phyloP scores from a whole-genome alignment of 2,329 filamentous ascomycete species.

The Fusarium transvaalense region DNA sequence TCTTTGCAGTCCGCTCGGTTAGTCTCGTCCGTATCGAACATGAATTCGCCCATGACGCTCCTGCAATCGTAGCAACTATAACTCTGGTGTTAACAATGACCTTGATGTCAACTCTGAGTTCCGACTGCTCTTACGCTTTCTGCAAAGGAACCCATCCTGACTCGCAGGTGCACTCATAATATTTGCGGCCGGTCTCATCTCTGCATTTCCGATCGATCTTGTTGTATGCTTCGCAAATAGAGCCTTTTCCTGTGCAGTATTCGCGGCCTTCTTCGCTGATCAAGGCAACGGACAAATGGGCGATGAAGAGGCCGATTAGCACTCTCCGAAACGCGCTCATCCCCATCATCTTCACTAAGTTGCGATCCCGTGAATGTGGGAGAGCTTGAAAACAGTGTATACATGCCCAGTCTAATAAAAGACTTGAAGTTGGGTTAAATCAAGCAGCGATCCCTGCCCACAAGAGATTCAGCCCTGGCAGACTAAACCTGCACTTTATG shows the following conservation, averaged over 20 bases:
- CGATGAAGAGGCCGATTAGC: conserved; percentile 15
- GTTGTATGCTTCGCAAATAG: conserved; percentile 30
- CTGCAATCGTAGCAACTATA: conserved; percentile 27
- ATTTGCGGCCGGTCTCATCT: conserved; percentile 22
- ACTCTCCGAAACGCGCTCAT: background rate
- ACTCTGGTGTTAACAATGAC: background rate
- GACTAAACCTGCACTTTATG: background rate
- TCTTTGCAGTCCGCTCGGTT: conserved; percentile 16
- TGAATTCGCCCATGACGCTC: conserved; percentile 16
- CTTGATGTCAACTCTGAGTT: background rate
- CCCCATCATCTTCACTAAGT: background rate
- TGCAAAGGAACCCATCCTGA: conserved; percentile 28
- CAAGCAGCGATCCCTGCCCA: background rate
- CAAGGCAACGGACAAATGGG: conserved; percentile 7
- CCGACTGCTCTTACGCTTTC: conserved; percentile 21
- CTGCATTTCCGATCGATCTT: conserved; percentile 21
- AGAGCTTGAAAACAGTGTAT: too few relatives aligned
- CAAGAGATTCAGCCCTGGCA: background rate
- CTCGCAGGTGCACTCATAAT: conserved; percentile 30
- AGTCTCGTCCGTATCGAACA: background rate
- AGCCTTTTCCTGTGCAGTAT: conserved; percentile 33
- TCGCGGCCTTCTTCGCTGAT: conserved; percentile 24
- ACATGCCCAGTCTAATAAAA: background rate
- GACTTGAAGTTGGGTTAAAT: background rate
- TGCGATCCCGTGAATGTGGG: background rate